phyloP scores from a whole-genome alignment of 306 rosid species.

The Vigna unguiculata region DNA sequence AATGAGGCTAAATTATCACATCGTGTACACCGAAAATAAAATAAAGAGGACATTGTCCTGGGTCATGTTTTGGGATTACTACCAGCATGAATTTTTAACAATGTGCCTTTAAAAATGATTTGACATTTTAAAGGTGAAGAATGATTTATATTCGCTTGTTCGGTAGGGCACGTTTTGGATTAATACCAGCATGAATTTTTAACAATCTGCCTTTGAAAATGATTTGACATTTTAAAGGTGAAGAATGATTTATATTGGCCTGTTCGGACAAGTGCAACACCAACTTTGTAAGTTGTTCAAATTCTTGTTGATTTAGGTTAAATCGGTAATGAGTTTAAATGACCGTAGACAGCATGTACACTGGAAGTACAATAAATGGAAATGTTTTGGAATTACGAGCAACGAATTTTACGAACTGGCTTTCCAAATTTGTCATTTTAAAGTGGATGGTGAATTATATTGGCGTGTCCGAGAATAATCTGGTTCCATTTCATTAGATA shows the following conservation, averaged over 20 bases:
- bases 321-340: background rate
- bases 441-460: too few species aligned
- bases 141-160: background rate
- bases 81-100: background rate
- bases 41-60: slow-evolving; percentile 38
- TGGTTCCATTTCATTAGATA: too few species aligned
- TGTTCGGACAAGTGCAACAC: background rate
- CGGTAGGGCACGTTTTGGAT: slow-evolving; percentile 2
- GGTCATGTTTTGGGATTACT: slow-evolving; percentile 31
- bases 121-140: background rate
- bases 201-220: background rate
- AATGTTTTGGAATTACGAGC: too few species aligned
- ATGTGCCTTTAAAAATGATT: background rate
- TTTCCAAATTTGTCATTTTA: too few species aligned
- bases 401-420: too few species aligned
- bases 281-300: background rate
- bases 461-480: too few species aligned
- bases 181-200: slow-evolving; percentile 18
- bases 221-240: background rate
- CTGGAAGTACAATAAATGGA: background rate
- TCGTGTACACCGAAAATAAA: slow-evolving; percentile 39
- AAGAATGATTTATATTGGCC: background rate
- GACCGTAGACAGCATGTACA: too few species aligned
- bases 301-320: background rate
- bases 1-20: slow-evolving; percentile 40